Conservation (phyloP, 805 yeast species). For the Ogataea allantospora region DNA sequence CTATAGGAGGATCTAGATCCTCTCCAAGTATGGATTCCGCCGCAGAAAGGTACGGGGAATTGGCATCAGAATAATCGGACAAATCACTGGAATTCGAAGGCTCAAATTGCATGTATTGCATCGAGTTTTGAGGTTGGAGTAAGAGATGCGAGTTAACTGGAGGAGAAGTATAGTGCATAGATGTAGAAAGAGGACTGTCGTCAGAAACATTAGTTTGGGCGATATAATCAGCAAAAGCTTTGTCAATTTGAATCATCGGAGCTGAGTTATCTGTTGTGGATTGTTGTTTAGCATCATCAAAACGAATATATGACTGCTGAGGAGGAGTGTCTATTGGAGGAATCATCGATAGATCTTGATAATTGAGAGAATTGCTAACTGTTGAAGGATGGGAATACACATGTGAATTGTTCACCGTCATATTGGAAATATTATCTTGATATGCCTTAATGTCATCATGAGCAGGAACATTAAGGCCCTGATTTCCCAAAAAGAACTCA, state of each 20-base stretch:
- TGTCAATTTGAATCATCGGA: constrained; percentile 18
- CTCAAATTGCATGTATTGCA: constrained; percentile 16
- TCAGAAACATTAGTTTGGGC: background rate
- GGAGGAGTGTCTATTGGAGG: constrained; percentile 5
- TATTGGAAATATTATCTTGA: background rate
- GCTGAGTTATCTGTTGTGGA: background rate
- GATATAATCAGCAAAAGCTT: constrained; percentile 14
- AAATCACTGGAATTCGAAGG: background rate
- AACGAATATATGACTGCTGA: constrained; percentile 2
- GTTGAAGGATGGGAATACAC: background rate
- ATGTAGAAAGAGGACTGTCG: background rate
- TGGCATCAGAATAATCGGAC: constrained; percentile 27
- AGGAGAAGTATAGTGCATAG: background rate
- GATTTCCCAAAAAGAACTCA: background rate
- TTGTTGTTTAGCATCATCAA: constrained; percentile 1
- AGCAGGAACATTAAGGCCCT: background rate
- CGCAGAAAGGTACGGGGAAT: constrained; percentile 30
- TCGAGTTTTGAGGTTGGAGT: constrained; percentile 11
- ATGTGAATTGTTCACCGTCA: background rate
- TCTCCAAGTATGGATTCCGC: constrained; percentile 26
- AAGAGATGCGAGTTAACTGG: constrained; percentile 5
- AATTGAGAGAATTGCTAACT: constrained; percentile 1
- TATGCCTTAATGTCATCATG: background rate
- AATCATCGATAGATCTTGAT: background rate
- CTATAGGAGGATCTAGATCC: constrained; percentile 15